Conservation (phyloP, 2,329 filamentous ascomycete genomes). For the Macroventuria anomochaeta region DNA sequence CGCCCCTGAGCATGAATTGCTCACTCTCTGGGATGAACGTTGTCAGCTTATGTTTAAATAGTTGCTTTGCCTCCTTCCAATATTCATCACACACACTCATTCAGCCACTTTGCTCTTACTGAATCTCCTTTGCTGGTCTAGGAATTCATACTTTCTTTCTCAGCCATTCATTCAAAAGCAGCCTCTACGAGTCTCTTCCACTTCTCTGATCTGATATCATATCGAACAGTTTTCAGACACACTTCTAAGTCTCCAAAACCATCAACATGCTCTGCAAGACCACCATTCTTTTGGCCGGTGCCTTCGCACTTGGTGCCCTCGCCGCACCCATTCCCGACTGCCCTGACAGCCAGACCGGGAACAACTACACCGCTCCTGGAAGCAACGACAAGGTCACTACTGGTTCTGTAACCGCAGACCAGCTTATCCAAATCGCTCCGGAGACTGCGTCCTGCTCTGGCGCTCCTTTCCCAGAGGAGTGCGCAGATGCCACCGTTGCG, state of each 20-base stretch:
- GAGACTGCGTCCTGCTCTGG: constrained; percentile 60
- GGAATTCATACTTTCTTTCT: constrained; percentile 10
- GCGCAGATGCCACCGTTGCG: constrained; percentile 63
- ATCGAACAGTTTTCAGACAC: not conserved
- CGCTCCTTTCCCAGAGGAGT: constrained; percentile 61
- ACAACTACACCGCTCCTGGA: constrained; percentile 4
- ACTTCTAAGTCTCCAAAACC: not conserved
- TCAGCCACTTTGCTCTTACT: constrained; percentile 13
- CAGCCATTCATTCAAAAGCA: constrained; percentile 13
- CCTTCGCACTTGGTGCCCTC: constrained; percentile 49
- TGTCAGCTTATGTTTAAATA: constrained; percentile 12
- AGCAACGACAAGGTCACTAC: constrained; percentile 8
- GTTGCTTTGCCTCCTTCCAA: constrained; percentile 8
- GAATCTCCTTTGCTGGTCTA: constrained; percentile 21
- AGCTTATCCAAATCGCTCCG: constrained; percentile 64
- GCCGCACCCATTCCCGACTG: constrained; percentile 25
- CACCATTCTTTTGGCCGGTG: constrained; percentile 29
- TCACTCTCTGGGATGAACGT: constrained; percentile 4
- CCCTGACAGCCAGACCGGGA: constrained; percentile 1
- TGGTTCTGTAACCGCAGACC: constrained; percentile 29
- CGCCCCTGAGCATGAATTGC: constrained; percentile 5
- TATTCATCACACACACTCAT: not conserved
- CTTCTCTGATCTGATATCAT: not conserved
- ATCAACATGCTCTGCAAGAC: constrained; percentile 37
- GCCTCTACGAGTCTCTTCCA: not conserved